Evolutionary conservation across 805 yeast genomes (phyloP).

Genomic region (Spencermartinsiella europaea): DNA sequence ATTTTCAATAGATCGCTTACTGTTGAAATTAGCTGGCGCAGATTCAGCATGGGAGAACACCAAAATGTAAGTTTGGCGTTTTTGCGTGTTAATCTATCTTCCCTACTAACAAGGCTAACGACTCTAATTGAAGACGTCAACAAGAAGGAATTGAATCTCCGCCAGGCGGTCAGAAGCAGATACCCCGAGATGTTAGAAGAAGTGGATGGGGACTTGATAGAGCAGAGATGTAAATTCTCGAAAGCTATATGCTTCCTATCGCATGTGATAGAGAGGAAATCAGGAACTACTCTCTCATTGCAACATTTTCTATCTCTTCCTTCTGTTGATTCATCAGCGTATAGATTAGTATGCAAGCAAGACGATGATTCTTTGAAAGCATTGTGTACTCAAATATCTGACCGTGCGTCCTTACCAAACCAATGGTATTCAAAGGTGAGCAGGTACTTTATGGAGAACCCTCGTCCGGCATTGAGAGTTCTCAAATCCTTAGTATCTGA

Average conservation of each 20-base stretch:
- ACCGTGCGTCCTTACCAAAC: constrained; percentile 42
- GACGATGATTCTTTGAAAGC: constrained; percentile 49
- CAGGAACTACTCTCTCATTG: constrained; percentile 6
- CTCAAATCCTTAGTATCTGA: constrained; percentile 45
- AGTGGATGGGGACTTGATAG: not conserved
- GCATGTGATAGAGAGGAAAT: constrained; percentile 4
- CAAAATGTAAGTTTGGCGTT: constrained; percentile 2
- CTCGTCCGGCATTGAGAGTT: constrained; percentile 44
- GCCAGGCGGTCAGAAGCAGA: constrained; percentile 6
- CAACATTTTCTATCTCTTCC: constrained; percentile 1
- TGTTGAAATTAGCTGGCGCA: constrained; percentile 18
- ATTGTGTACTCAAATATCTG: constrained; percentile 35
- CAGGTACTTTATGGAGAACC: constrained; percentile 35
- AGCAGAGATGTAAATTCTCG: constrained; percentile 6
- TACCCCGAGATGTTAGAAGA: constrained; percentile 9
- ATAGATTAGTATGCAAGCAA: constrained; percentile 21
- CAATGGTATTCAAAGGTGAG: constrained; percentile 50
- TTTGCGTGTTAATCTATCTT: not conserved
- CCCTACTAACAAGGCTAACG: constrained; percentile 5
- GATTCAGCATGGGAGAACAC: constrained; percentile 7
- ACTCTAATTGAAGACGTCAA: constrained; percentile 7
- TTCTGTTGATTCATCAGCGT: not conserved
- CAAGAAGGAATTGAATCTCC: constrained; percentile 9
- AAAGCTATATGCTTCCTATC: constrained; percentile 16
- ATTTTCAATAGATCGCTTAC: constrained; percentile 29